Conservation (phyloP, 495 filamentous ascomycete genomes). For the Penicillium longicatenatum region DNA sequence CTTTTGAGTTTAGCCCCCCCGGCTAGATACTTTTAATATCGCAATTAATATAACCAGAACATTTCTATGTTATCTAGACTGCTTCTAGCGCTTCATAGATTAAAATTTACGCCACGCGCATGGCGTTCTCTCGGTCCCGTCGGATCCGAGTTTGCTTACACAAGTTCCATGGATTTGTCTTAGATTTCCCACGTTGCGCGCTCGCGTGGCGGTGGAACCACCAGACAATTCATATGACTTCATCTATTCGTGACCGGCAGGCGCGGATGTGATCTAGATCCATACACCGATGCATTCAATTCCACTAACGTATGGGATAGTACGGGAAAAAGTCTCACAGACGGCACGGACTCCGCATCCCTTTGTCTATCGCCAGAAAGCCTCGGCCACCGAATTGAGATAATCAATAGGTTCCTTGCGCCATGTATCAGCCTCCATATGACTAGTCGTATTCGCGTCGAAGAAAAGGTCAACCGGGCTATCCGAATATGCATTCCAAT, state of each 20-base stretch:
- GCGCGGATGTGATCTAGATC: not conserved
- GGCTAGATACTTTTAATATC: not conserved
- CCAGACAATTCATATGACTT: not conserved
- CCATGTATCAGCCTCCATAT: conserved; percentile 51
- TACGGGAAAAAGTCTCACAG: not conserved
- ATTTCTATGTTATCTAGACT: not conserved
- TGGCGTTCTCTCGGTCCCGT: conserved; percentile 10
- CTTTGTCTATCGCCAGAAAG: conserved; percentile 24
- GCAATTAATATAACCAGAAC: not conserved
- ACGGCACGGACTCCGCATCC: no score
- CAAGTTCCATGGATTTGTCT: conserved; percentile 3
- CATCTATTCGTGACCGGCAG: not conserved
- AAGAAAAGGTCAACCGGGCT: conserved; percentile 48
- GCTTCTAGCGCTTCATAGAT: not conserved
- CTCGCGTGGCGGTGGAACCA: conserved; percentile 6
- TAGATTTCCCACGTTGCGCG: not conserved
- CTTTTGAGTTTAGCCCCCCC: not conserved
- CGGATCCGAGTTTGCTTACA: conserved; percentile 6
- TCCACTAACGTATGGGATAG: not conserved
- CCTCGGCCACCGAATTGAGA: conserved; percentile 31
- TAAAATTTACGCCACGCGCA: not conserved
- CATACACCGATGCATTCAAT: not conserved
- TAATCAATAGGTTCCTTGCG: conserved; percentile 46
- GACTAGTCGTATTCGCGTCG: conserved; percentile 51
- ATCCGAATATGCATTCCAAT: conserved; percentile 47